Evolutionary conservation across 2,329 filamentous ascomycete genomes (phyloP).

Genomic region (Capronia americana): DNA sequence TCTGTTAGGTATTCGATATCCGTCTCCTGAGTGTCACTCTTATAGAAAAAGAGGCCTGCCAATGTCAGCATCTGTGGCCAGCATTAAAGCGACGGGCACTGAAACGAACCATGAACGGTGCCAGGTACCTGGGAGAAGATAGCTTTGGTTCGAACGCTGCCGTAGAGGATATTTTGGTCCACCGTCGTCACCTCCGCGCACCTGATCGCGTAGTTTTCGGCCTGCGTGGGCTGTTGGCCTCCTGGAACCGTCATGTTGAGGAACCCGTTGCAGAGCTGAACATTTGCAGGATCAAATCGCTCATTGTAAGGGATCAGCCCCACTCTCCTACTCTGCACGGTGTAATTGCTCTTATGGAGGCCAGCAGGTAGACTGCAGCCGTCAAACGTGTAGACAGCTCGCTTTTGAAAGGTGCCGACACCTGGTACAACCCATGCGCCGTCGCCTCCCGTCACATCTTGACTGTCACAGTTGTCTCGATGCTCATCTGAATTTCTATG

Average conservation of each 20-base stretch:
- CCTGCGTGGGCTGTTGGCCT: constrained; percentile 23
- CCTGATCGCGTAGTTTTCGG: constrained; percentile 26
- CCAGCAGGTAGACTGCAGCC: constrained; percentile 30
- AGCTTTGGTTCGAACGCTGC: constrained; percentile 38
- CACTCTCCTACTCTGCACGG: constrained; percentile 17
- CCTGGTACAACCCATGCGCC: constrained; percentile 32
- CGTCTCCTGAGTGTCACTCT: constrained; percentile 35
- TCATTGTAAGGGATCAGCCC: constrained; percentile 31
- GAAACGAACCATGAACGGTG: constrained; percentile 36
- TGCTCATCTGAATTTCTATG: neutral
- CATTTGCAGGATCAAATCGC: constrained; percentile 33
- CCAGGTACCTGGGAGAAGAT: constrained; percentile 37
- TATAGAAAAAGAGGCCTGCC: constrained; percentile 38
- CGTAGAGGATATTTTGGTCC: constrained; percentile 36
- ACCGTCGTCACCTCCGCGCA: constrained; percentile 35
- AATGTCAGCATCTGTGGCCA: constrained; percentile 9
- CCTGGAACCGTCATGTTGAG: constrained; percentile 36
- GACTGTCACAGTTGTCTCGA: neutral
- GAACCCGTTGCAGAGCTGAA: constrained; percentile 28
- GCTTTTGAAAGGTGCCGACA: constrained; percentile 33
- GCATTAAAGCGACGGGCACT: neutral
- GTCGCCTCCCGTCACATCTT: constrained; percentile 20
- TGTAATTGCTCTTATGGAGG: constrained; percentile 34
- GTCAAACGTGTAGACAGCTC: constrained; percentile 33
- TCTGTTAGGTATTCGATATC: constrained; percentile 40